Evolutionary conservation across 495 filamentous ascomycete genomes (phyloP), one percentile per base, ranked within the genome.

Genomic region (Penicillium macrosclerotiorum): DNA sequence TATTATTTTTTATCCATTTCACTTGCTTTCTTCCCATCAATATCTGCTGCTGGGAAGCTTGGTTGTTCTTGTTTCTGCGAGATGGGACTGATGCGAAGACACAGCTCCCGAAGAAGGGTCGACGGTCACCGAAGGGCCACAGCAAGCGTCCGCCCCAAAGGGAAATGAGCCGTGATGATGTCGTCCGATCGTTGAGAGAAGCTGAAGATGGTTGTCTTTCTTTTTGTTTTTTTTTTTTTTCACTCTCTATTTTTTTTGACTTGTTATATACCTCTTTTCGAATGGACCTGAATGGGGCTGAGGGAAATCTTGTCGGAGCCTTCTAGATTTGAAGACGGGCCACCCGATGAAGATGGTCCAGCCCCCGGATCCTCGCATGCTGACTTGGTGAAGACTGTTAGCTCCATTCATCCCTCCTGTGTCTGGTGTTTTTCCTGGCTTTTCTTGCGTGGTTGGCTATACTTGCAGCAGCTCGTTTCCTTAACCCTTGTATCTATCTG

Each of bases 401-500:
- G 40, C 14, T 34, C 18, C 31, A 16, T 17, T 17, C 31, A 34
- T 34, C 18, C 31, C 31, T 19, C 34, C 17, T 38, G 18, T 44
- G 29, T 19, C 37, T 45, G 1, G 8, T 4, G n/a, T 13, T 31
- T n/a, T 32, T 23, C 22, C 18, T 19, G 40, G 4, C 13, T 37
- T 26, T 23, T 18, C 22, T 13, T 29, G 22, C 14, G 18, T 20
- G 6, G 1, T 20, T 12, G 14, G 23, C 13, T 34, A 19, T 8
- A 20, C 24, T 46, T 25, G 16, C 13, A 35, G 18, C 13, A 25
- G 13, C 37, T 14, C 13, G 5, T 17, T 41, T 26, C n/a, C n/a
- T n/a, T n/a, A n/a, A n/a, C n/a, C n/a, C n/a, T 12, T 51, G 52
- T 55, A 51, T 48, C 26, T 51, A 51, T 40, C 25, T 19, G 33